These are phyloP conservation scores for Larix sibirica DNA, from an alignment of 83 land plant species.

Conservation along the genomic window DNA sequence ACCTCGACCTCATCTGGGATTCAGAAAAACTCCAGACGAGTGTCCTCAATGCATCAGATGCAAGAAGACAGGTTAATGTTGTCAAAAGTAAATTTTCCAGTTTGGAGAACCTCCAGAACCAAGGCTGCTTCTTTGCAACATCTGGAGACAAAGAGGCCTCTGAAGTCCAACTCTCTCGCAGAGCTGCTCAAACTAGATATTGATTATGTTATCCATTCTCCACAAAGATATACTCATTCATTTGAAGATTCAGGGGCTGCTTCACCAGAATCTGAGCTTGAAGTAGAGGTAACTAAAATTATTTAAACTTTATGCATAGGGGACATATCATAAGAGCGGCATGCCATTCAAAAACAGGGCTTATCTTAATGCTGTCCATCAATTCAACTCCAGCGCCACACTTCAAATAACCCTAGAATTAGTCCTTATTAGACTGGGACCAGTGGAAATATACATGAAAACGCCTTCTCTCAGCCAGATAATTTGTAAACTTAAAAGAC, in stretches of 20 bases:
- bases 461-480: not conserved
- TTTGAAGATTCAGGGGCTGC: conserved; percentile 1
- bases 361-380: not conserved
- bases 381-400: not conserved
- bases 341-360: not conserved
- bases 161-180: conserved; percentile 6
- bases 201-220: not conserved
- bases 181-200: conserved; percentile 6
- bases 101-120: not conserved
- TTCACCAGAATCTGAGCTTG: not conserved
- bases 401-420: not conserved
- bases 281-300: conserved; percentile 9
- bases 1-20: not conserved
- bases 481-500: not conserved
- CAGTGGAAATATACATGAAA: not conserved
- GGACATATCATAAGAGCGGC: not conserved
- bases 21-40: not conserved
- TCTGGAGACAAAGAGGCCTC: not conserved
- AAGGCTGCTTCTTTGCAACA: not conserved
- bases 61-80: conserved; percentile 4
- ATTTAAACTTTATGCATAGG: not conserved
- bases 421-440: not conserved
- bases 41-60: not conserved
- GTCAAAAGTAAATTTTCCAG: not conserved
- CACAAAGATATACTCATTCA: not conserved